Evolutionary conservation across 148 eudicot genomes (phyloP).

Genomic region (Diospyros lotus): DNA sequence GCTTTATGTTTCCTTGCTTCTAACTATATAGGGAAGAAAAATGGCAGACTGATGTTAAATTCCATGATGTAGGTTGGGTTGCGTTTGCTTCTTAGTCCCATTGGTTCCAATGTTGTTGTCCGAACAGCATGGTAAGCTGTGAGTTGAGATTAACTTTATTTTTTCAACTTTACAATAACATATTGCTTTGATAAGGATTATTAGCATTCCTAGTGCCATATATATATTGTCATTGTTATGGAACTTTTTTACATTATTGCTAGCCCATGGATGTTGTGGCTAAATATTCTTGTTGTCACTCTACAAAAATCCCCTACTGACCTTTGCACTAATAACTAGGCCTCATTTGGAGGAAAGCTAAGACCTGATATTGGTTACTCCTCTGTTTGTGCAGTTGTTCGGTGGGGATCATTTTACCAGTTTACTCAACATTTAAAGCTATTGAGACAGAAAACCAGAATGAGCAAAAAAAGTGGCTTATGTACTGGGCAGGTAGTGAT

Average conservation of each 20-base stretch:
- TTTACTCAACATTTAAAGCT: conserved; percentile 84
- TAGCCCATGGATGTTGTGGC: too few species aligned
- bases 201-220: background rate
- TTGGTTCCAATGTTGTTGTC: conserved; percentile 68
- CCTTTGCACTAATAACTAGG: background rate
- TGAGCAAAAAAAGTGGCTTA: conserved; percentile 79
- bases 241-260: too few species aligned
- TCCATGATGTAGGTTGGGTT: conserved; percentile 62
- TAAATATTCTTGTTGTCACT: background rate
- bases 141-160: conserved; percentile 7
- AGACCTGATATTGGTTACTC: background rate
- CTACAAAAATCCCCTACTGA: background rate
- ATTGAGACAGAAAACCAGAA: conserved; percentile 65
- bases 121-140: conserved; percentile 74
- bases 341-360: background rate
- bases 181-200: background rate
- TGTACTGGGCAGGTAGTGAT: conserved; percentile 89
- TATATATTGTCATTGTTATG: too few species aligned
- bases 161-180: background rate
- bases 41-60: background rate
- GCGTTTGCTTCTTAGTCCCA: conserved; percentile 72
- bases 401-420: conserved; percentile 66
- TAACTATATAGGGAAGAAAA: background rate
- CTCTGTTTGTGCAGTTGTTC: conserved; percentile 46
- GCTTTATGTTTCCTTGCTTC: background rate